phyloP scores from a whole-genome alignment of 306 rosid genomes.

The Amphicarpaea edgeworthii region DNA sequence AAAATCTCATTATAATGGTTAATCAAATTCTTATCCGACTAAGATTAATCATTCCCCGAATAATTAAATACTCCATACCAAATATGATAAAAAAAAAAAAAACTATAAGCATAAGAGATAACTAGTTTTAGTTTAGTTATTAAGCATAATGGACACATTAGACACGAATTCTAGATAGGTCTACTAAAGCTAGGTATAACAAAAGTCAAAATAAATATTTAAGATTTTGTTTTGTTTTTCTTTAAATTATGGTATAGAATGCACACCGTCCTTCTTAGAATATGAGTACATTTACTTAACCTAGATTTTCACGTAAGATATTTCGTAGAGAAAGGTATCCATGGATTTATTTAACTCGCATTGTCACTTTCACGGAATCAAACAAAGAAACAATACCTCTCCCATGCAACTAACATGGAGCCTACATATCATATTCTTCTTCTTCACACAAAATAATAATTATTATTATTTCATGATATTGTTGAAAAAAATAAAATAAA shows the following conservation, averaged over 20 bases:
- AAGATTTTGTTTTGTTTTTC: not conserved
- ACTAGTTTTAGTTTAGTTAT: not conserved
- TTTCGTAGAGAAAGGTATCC: conserved; percentile 14
- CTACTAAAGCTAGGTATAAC: not conserved
- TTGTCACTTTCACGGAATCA: conserved; percentile 43
- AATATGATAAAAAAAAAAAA: too few species aligned
- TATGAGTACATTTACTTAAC: not conserved
- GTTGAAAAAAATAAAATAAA: not conserved
- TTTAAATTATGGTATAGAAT: not conserved
- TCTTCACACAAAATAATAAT: conserved; percentile 10
- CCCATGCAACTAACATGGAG: conserved; percentile 35
- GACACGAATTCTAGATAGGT: not conserved
- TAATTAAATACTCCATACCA: too few species aligned
- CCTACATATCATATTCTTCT: conserved; percentile 29
- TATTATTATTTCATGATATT: conserved; percentile 5
- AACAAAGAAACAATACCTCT: conserved; percentile 44
- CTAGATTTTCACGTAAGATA: conserved; percentile 29
- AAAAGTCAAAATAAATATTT: not conserved
- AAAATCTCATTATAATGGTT: too few species aligned
- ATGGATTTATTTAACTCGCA: too few species aligned
- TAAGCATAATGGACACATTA: not conserved
- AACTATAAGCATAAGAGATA: too few species aligned
- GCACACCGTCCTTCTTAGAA: not conserved
- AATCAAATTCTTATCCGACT: too few species aligned
- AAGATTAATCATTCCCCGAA: too few species aligned